Evolutionary conservation across 805 yeast genomes (phyloP).

Genomic region (Teunomyces barrocoloradensis): DNA sequence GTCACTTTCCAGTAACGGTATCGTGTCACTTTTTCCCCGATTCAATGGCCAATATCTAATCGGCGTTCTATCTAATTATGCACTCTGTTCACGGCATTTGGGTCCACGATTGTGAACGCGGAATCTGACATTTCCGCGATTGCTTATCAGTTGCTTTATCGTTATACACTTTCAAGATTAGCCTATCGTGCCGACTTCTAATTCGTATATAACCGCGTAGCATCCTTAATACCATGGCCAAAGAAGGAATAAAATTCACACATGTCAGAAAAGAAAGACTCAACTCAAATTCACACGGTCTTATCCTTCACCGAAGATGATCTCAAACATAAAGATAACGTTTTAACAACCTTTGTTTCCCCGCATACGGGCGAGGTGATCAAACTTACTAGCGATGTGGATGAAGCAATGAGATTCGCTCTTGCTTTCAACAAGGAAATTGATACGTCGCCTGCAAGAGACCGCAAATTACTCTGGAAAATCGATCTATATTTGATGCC

Average conservation of each 20-base stretch:
- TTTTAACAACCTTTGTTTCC: slow-evolving; percentile 17
- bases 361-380: slow-evolving; percentile 18
- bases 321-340: slow-evolving; percentile 9
- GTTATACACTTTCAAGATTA: no score
- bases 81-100: no score
- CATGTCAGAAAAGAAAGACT: not conserved
- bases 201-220: no score
- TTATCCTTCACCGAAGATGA: slow-evolving; percentile 14
- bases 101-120: no score
- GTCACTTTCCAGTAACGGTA: no score
- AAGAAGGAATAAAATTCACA: not conserved
- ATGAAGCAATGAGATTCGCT: slow-evolving; percentile 45
- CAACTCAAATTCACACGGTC: slow-evolving; percentile 5
- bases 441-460: slow-evolving; percentile 26
- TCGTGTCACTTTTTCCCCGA: no score
- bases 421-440: slow-evolving; percentile 18
- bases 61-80: no score
- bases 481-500: slow-evolving; percentile 53
- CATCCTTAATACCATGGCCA: no score
- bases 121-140: no score
- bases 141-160: no score
- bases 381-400: slow-evolving; percentile 38
- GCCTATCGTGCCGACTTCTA: no score
- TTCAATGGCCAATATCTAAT: no score
- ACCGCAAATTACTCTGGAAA: slow-evolving; percentile 42